phyloP scores from a whole-genome alignment of 31 red algal species.

The Porphyra umbilicalis region DNA sequence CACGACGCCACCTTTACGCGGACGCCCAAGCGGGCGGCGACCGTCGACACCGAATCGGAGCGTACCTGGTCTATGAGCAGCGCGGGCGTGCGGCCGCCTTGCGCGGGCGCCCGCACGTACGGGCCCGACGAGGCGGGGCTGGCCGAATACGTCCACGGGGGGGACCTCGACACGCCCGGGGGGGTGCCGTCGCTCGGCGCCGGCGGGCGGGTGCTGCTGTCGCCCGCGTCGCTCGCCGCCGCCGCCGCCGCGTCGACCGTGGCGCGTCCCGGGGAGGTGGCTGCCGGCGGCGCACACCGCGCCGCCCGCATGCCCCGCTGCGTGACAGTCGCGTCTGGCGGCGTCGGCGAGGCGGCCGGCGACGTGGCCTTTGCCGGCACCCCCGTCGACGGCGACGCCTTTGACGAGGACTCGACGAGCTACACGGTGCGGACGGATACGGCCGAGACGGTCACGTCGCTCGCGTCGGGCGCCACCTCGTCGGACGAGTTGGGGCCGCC shows the following conservation, averaged over 20 bases:
- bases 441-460: neutral
- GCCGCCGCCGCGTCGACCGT: neutral
- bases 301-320: neutral
- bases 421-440: neutral
- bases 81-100: neutral
- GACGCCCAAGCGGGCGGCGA: slow-evolving; percentile 1
- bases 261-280: neutral
- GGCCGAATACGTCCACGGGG: neutral
- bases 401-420: neutral
- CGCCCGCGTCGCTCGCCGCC: neutral
- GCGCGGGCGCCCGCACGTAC: neutral
- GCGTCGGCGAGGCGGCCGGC: neutral
- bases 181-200: no score
- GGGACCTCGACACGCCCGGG: neutral
- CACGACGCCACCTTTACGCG: slow-evolving; percentile 2
- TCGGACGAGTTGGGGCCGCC: neutral
- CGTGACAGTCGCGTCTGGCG: neutral
- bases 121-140: neutral
- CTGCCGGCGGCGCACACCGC: neutral
- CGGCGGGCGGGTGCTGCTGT: neutral
- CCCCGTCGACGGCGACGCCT: neutral
- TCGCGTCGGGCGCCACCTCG: neutral
- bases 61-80: neutral
- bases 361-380: neutral
- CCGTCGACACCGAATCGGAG: neutral